phyloP scores from a whole-genome alignment of 306 rosid species.

The Dryas octopetala region DNA sequence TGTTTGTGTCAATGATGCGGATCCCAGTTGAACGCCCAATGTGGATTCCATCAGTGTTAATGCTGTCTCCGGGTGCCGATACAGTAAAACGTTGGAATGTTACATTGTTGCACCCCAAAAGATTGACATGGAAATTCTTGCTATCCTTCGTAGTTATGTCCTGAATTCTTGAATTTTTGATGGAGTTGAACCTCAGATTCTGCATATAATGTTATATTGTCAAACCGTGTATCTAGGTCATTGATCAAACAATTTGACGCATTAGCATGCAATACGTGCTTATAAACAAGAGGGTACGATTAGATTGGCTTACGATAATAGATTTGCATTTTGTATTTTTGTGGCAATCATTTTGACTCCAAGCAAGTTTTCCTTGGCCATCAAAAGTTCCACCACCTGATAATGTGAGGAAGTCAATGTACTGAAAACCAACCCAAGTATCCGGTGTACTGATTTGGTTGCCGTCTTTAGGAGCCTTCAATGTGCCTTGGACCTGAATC shows the following conservation, averaged over 20 bases:
- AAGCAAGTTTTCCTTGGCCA: constrained; percentile 40
- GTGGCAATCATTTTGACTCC: constrained; percentile 32
- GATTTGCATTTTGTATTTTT: background rate
- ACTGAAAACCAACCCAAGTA: constrained; percentile 34
- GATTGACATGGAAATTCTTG: constrained; percentile 41
- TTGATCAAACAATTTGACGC: no score
- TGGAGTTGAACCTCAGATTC: constrained; percentile 37
- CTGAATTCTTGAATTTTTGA: constrained; percentile 21
- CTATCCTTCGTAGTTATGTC: constrained; percentile 39
- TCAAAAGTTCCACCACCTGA: constrained; percentile 43
- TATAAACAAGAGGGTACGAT: no score
- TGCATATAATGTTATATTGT: background rate
- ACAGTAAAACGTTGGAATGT: background rate
- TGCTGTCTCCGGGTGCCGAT: constrained; percentile 35
- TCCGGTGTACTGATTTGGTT: background rate
- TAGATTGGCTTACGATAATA: no score
- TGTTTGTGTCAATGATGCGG: no score
- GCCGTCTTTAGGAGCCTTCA: constrained; percentile 32
- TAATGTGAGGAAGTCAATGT: constrained; percentile 29
- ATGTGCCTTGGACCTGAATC: constrained; percentile 30
- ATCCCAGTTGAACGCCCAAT: constrained; percentile 33
- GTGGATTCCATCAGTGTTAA: constrained; percentile 54
- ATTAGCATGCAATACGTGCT: no score
- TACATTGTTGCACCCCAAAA: constrained; percentile 29
- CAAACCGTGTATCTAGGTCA: no score